Evolutionary conservation across 345 rosid genomes (phyloP).

Genomic region (Hibiscus mutabilis): DNA sequence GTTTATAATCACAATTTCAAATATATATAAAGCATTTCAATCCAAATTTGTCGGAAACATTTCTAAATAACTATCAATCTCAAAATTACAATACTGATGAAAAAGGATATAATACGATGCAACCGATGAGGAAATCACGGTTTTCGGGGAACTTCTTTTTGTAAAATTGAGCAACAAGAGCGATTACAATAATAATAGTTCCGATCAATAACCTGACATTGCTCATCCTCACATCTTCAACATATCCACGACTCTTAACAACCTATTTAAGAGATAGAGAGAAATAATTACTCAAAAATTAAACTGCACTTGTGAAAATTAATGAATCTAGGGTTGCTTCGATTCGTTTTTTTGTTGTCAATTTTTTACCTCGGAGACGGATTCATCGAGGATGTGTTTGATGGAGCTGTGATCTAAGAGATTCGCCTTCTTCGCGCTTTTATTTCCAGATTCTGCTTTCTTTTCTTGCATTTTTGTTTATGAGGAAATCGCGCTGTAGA

Average conservation of each 20-base stretch:
- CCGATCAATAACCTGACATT: constrained; percentile 70
- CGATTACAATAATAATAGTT: constrained; percentile 54
- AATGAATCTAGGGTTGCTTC: constrained; percentile 9
- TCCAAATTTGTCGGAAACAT: neutral
- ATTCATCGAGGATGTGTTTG: constrained; percentile 91
- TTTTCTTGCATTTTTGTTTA: constrained; percentile 44
- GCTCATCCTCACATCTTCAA: constrained; percentile 85
- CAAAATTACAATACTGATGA: neutral
- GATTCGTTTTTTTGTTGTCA: neutral
- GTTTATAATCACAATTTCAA: neutral
- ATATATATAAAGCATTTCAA: neutral
- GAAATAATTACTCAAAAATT: neutral
- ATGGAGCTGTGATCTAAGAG: constrained; percentile 90
- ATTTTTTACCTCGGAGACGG: constrained; percentile 67
- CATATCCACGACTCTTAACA: constrained; percentile 73
- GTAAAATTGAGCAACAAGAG: constrained; percentile 96
- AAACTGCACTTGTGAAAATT: neutral
- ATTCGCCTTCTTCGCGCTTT: constrained; percentile 74
- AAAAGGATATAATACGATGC: constrained; percentile 91
- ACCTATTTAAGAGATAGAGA: constrained; percentile 30
- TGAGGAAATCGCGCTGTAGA: neutral
- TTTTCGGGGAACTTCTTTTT: constrained; percentile 98
- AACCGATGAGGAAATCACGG: constrained; percentile 66
- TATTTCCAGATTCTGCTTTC: constrained; percentile 43
- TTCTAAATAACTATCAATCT: constrained; percentile 3